These are phyloP conservation scores for Musa itinerans DNA, from an alignment of 176 grass and related monocot species.

Conservation along the genomic window DNA sequence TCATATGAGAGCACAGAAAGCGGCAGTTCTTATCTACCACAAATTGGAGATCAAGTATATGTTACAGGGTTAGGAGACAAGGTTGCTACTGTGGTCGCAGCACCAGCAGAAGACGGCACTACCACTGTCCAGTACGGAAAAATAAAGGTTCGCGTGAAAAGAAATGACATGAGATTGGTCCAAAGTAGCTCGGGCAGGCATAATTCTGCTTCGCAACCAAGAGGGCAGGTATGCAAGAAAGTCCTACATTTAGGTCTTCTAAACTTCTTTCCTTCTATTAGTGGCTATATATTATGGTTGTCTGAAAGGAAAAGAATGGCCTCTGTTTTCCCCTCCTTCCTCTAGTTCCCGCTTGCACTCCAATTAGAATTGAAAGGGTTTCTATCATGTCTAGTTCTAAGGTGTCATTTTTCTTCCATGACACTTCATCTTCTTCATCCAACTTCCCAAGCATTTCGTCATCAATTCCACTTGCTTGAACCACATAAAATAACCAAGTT, in stretches of 20 bases:
- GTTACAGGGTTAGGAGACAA: slow-evolving; percentile 46
- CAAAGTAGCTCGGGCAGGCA: slow-evolving; percentile 26
- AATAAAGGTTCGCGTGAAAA: slow-evolving; percentile 55
- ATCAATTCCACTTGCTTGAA: too few relatives aligned
- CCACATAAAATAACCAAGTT: too few relatives aligned
- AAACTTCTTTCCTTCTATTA: not conserved
- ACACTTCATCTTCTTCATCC: not conserved
- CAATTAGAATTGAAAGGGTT: not conserved
- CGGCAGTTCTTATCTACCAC: slow-evolving; percentile 35
- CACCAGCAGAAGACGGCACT: slow-evolving; percentile 41
- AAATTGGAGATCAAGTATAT: slow-evolving; percentile 59
- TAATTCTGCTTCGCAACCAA: slow-evolving; percentile 19
- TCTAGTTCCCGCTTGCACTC: not conserved
- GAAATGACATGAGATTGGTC: slow-evolving; percentile 50
- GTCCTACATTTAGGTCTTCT: not conserved
- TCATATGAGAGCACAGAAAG: slow-evolving; percentile 19
- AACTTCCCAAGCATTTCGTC: too few relatives aligned
- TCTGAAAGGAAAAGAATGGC: not conserved
- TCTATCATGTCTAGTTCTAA: not conserved
- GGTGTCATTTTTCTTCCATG: not conserved
- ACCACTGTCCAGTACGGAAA: slow-evolving; percentile 64
- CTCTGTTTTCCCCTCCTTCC: not conserved
- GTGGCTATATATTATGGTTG: not conserved
- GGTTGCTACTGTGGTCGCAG: slow-evolving; percentile 46
- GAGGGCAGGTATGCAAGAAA: slow-evolving; percentile 36